Evolutionary conservation across 805 yeast genomes (phyloP), one percentile per base, ranked within the genome.

Genomic region (Ogataea pini): DNA sequence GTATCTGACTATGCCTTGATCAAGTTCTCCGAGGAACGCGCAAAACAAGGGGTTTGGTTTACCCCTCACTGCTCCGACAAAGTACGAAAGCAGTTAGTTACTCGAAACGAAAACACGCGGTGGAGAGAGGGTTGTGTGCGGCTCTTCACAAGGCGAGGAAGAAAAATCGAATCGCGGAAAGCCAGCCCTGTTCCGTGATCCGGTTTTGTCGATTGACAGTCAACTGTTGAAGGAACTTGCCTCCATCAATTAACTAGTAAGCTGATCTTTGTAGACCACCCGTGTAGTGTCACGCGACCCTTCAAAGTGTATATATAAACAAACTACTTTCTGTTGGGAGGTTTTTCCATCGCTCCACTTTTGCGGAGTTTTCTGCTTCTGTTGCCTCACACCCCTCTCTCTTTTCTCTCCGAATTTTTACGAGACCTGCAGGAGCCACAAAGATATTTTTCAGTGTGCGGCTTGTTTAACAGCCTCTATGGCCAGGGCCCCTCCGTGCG

Each of bases 341-440:
- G 8, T 6, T 22, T 22, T 22, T 22, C 31, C 24, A 25, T 40
- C 34, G 25, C 43, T 40, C 43, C 34, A 25, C 34, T 27, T 25
- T 28, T 45, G 51, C 51, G 55, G 55, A 51, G 55, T 51, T 48
- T 42, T 32, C 18, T 29, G 16, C 24, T 25, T 19, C n/a, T 16
- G 18, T 3, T 14, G 32, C 40, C 38, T 31, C 34, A 16, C 34
- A 31, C 34, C 34, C 34, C 34, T 19, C 36, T 33, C 19, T 29
- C 29, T 28, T 7, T 27, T 14, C 34, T 17, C 28, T 36, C 51
- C 55, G 55, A 36, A 29, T 48, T 48, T 48, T 45, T 48, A 51
- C 55, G 55, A 36, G 27, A 34, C 29, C 27, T 36, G 47, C 47
- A 44, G 48, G 42, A 37, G 44, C 46, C 37, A 44, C 39, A 43